Percentiles rank a stretch among this genome's conserved stretches.
Conservation (phyloP, 2,329 filamentous ascomycete genomes). For the Coniochaeta prunicola region DNA sequence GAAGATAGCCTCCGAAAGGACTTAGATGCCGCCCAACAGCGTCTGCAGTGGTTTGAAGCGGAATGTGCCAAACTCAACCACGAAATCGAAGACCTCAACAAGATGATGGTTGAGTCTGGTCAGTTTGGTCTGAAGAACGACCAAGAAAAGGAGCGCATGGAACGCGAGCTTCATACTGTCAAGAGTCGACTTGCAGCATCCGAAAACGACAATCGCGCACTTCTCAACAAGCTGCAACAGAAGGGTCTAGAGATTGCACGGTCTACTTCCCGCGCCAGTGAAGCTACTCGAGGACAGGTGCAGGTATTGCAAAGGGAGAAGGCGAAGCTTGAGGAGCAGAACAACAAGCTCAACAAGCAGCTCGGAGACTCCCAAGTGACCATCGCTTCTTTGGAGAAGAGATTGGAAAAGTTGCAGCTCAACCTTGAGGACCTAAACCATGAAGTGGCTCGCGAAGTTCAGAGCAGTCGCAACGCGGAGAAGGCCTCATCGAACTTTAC, state of each 20-base stretch:
- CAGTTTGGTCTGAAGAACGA: conserved; percentile 86
- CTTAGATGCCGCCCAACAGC: conserved; percentile 69
- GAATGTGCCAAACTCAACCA: conserved; percentile 70
- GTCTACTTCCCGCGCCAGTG: conserved; percentile 77
- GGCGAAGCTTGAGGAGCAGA: conserved; percentile 73
- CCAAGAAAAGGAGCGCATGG: conserved; percentile 86
- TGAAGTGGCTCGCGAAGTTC: conserved; percentile 82
- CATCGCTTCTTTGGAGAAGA: conserved; percentile 82
- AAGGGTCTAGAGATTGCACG: conserved; percentile 95
- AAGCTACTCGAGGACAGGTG: conserved; percentile 73
- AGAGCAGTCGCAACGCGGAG: conserved; percentile 82
- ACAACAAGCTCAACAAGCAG: conserved; percentile 72
- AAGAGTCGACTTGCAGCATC: conserved; percentile 85
- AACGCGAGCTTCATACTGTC: conserved; percentile 83
- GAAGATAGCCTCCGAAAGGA: conserved; percentile 72
- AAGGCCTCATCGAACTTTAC: conserved; percentile 75
- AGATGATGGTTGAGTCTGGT: conserved; percentile 81
- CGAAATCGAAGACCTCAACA: conserved; percentile 79
- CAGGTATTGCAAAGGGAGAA: conserved; percentile 76
- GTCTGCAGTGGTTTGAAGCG: conserved; percentile 70
- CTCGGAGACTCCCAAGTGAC: conserved; percentile 78
- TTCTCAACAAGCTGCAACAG: conserved; percentile 96
- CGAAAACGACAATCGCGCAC: conserved; percentile 88
- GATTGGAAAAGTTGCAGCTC: conserved; percentile 84
- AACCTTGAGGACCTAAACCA: conserved; percentile 89